Percentiles rank a stretch among this genome's conserved stretches.
Conservation (phyloP, 352 stramenopile genomes). For the Blastocystis sp. region DNA sequence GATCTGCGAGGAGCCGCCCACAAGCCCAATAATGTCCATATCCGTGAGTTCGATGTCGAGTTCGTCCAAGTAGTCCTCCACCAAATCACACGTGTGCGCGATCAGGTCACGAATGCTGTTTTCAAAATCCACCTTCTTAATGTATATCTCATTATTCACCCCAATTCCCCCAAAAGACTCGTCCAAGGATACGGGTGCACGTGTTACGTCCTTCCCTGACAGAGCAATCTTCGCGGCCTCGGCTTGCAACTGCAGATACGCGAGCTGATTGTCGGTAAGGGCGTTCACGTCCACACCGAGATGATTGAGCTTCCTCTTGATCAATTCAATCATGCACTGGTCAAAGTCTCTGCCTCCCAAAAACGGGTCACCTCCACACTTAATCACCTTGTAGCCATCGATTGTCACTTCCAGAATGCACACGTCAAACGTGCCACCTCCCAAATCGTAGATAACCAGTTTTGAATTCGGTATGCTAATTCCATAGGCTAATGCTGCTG, state of each 20-base stretch:
- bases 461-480: background rate
- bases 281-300: background rate
- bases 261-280: background rate
- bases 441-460: constrained; percentile 20
- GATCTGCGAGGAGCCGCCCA: constrained; percentile 13
- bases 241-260: background rate
- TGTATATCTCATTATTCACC: background rate
- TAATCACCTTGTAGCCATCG: background rate
- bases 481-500: background rate
- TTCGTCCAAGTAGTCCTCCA: background rate
- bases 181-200: too few species aligned
- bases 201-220: too few species aligned
- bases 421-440: constrained; percentile 53
- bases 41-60: background rate
- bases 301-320: background rate
- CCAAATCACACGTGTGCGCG: background rate
- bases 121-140: background rate
- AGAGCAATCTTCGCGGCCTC: background rate
- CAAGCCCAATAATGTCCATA: background rate
- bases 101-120: background rate
- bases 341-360: background rate
- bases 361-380: background rate
- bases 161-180: background rate
- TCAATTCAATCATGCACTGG: background rate
- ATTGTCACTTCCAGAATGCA: background rate